Conservation (phyloP, 257 asterid species). For the Petunia axillaris region DNA sequence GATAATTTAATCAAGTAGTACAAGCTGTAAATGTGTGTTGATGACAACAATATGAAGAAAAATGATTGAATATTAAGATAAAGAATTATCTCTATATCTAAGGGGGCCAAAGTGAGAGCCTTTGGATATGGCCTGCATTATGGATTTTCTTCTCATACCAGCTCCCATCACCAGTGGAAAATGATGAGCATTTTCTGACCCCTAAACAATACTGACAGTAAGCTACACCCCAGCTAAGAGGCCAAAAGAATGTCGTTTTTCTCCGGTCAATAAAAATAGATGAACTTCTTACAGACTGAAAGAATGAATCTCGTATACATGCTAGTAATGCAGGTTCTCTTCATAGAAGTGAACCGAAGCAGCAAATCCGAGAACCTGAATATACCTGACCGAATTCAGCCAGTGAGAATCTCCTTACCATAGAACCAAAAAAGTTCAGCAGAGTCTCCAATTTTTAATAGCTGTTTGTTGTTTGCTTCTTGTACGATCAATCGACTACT, state of each 20-base stretch:
- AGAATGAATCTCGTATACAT: constrained; percentile 57
- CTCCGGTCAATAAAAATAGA: constrained; percentile 44
- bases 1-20: constrained; percentile 20
- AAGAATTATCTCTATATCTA: constrained; percentile 45
- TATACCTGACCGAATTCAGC: constrained; percentile 34
- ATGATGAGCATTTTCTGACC: constrained; percentile 38
- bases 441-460: background rate
- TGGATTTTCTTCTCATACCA: constrained; percentile 38
- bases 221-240: constrained; percentile 43
- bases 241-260: constrained; percentile 49
- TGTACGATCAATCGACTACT: constrained; percentile 43
- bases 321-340: constrained; percentile 45
- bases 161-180: constrained; percentile 29
- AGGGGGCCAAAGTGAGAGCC: constrained; percentile 41
- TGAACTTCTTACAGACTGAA: constrained; percentile 58
- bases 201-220: constrained; percentile 36
- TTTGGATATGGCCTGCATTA: constrained; percentile 35
- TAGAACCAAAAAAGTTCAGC: constrained; percentile 4
- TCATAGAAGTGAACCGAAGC: constrained; percentile 38
- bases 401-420: constrained; percentile 37
- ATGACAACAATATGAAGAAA: constrained; percentile 32
- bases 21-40: constrained; percentile 28
- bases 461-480: constrained; percentile 14
- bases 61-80: constrained; percentile 30
- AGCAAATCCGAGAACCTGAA: constrained; percentile 33